A percentile compares a stretch with the other conserved stretches of the same genome.
These are phyloP conservation scores for Cystofilobasidium capitatum DNA, from an alignment of 768 basidiomycete species.

Conservation along the genomic window DNA sequence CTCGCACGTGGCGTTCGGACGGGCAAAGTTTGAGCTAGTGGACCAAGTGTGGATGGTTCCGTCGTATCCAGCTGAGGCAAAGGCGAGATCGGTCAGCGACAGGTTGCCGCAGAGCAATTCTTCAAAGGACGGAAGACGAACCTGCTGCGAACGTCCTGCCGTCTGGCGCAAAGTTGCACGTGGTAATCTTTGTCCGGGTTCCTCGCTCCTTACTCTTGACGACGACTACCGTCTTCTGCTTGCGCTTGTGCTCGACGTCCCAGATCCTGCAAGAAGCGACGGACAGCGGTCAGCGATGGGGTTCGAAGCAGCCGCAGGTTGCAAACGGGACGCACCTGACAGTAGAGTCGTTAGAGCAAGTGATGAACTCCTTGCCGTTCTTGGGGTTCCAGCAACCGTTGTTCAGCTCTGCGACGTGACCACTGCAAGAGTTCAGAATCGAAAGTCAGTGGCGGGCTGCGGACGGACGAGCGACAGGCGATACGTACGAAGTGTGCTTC, in stretches of 20 bases:
- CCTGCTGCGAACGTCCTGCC: slow-evolving; percentile 83
- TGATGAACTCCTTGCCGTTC: slow-evolving; percentile 73
- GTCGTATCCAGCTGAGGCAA: slow-evolving; percentile 65
- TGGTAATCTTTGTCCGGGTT: slow-evolving; percentile 78
- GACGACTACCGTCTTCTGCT: slow-evolving; percentile 91
- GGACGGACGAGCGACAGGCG: neutral
- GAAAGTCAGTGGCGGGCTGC: neutral
- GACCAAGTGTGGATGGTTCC: slow-evolving; percentile 92
- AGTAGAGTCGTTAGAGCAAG: slow-evolving; percentile 89
- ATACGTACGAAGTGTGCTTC: slow-evolving; percentile 86
- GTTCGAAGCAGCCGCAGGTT: neutral
- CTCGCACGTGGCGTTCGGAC: slow-evolving; percentile 77
- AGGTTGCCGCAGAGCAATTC: neutral
- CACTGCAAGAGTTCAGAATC: slow-evolving; percentile 48
- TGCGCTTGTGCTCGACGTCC: slow-evolving; percentile 83
- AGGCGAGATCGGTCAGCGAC: neutral
- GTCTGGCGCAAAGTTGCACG: slow-evolving; percentile 79
- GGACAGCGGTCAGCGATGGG: neutral
- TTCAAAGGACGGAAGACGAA: slow-evolving; percentile 41
- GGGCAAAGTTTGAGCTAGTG: slow-evolving; percentile 79
- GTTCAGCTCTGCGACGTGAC: slow-evolving; percentile 85
- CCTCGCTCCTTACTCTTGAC: slow-evolving; percentile 94
- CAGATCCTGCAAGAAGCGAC: slow-evolving; percentile 60
- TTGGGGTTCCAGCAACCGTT: slow-evolving; percentile 90
- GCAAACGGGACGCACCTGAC: slow-evolving; percentile 54